phyloP scores from a whole-genome alignment of 805 yeast species.

The Yarrowia yakushimensis region DNA sequence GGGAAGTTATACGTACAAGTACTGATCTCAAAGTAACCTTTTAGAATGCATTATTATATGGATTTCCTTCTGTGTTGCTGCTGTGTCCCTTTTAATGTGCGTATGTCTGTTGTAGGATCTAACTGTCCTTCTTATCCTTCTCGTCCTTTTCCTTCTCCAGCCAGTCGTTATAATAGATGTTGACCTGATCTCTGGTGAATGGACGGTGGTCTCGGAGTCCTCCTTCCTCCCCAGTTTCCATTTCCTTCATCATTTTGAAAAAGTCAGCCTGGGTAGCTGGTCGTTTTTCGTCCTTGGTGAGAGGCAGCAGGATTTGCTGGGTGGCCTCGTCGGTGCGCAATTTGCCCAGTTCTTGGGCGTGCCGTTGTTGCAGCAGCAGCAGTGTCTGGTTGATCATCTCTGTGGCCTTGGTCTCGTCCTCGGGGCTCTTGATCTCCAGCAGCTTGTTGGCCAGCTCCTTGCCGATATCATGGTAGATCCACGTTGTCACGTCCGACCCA shows the following conservation, averaged over 20 bases:
- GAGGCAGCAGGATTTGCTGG: conserved; percentile 17
- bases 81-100: background rate
- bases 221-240: conserved; percentile 2
- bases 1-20: background rate
- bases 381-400: conserved; percentile 12
- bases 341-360: background rate
- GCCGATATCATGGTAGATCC: conserved; percentile 23
- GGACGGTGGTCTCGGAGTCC: conserved; percentile 7
- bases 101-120: too few species aligned
- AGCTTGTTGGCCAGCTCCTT: conserved; percentile 10
- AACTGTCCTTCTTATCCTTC: background rate
- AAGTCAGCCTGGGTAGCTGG: conserved; percentile 12
- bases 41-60: background rate
- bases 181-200: conserved; percentile 5
- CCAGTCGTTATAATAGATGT: conserved; percentile 15
- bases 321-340: conserved; percentile 9
- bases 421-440: conserved; percentile 12
- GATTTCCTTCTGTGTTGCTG: background rate
- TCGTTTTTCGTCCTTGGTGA: conserved; percentile 14
- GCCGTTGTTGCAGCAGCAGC: conserved; percentile 2
- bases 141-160: conserved; percentile 3
- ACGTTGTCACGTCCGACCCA: conserved; percentile 8
- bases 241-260: conserved; percentile 15
- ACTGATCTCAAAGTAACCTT: background rate
- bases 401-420: conserved; percentile 14